Conservation (phyloP, 306 rosid species). For the Potentilla sterilis region DNA sequence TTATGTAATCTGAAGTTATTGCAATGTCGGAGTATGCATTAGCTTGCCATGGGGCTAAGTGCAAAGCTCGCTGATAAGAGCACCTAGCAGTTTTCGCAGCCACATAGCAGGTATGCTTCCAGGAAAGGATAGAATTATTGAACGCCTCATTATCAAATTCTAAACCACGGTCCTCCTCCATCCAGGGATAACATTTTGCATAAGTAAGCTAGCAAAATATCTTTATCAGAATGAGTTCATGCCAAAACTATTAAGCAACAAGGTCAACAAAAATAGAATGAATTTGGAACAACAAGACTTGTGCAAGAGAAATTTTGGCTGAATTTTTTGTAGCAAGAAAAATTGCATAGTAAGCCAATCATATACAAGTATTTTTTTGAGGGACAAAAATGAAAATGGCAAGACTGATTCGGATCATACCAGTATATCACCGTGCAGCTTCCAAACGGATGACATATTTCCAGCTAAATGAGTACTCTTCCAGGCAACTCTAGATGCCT, state of each 20-base stretch:
- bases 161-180: constrained; percentile 53
- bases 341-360: not conserved
- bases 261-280: not conserved
- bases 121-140: constrained; percentile 60
- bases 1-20: constrained; percentile 53
- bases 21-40: constrained; percentile 80
- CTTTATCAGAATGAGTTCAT: constrained; percentile 15
- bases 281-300: not conserved
- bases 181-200: constrained; percentile 89
- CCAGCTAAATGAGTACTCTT: constrained; percentile 50
- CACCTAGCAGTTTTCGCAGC: constrained; percentile 62
- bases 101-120: constrained; percentile 61
- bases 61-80: constrained; percentile 88
- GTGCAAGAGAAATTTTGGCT: not conserved
- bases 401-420: constrained; percentile 30
- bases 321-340: not conserved
- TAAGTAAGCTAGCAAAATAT: constrained; percentile 59
- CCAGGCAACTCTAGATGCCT: constrained; percentile 68
- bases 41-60: constrained; percentile 91
- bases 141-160: constrained; percentile 59
- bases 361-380: constrained; percentile 7
- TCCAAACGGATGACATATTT: constrained; percentile 80
- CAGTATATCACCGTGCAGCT: constrained; percentile 82
- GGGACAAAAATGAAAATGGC: not conserved
- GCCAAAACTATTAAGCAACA: not conserved